Conservation (phyloP, 495 filamentous ascomycete genomes). For the Thermothielavioides terrestris region DNA sequence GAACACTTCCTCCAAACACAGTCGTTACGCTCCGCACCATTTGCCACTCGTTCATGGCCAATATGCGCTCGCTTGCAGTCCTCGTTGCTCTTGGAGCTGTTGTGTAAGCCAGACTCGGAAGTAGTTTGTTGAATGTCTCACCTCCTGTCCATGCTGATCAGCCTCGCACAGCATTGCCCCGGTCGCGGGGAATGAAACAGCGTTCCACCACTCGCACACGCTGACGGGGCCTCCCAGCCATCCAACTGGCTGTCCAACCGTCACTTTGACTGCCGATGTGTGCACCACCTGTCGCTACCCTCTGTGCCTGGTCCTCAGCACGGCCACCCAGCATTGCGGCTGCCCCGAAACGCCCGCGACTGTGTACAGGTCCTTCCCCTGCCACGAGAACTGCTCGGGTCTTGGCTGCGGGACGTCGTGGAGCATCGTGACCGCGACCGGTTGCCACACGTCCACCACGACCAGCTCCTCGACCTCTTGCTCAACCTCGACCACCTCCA, state of each 20-base stretch:
- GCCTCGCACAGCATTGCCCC: slow-evolving; percentile 3
- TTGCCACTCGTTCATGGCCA: slow-evolving; percentile 2
- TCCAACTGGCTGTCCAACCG: slow-evolving; percentile 9
- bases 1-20: background rate
- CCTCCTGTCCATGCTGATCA: background rate
- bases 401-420: slow-evolving; percentile 17
- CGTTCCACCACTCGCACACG: background rate
- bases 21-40: background rate
- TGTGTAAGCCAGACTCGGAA: background rate
- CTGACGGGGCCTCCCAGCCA: background rate
- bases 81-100: slow-evolving; percentile 1
- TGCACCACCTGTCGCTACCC: slow-evolving; percentile 11
- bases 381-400: slow-evolving; percentile 11
- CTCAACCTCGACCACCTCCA: background rate
- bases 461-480: background rate
- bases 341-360: slow-evolving; percentile 7
- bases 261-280: slow-evolving; percentile 8
- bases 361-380: slow-evolving; percentile 12
- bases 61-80: slow-evolving; percentile 3
- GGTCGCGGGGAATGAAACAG: background rate
- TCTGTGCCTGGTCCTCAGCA: slow-evolving; percentile 6
- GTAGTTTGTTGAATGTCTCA: too few relatives aligned
- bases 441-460: background rate
- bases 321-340: slow-evolving; percentile 8
- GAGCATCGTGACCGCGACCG: slow-evolving; percentile 3